Base-by-base conservation (phyloP, 768 basidiomycete species). In the Serendipita sp. region DNA sequence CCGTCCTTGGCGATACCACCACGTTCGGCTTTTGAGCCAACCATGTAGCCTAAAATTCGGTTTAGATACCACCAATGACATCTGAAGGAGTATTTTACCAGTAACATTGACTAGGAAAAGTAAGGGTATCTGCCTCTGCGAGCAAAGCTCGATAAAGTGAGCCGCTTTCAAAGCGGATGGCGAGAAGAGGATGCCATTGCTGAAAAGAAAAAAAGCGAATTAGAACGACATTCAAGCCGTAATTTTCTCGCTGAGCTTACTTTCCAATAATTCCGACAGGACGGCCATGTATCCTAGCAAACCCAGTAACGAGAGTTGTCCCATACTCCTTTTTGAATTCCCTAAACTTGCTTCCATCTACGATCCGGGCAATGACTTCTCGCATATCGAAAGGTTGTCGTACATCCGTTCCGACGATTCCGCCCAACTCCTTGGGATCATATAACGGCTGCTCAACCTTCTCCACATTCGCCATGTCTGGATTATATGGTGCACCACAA, bases 301-400 rank as follows among this genome's bases (percentile, higher is more conserved):
- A 90, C n/a, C 88, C 89, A 4, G 93, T 96, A 62, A 95, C 80
- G 67, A 97, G 85, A 0, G 92, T 94, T 31, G 86, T 74, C 4
- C 92, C 93, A 70, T 94, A 97, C 71, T 95, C 94, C 71, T 87
- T 88, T 80, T 97, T 97, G 78, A 95, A 97, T 73, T 97, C 93
- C 66, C 91, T 80, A 71, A 97, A 94, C 50, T 82, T 81, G 70
- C 89, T 92, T 2, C 93, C 91, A 67, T 97, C 93, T 6, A 93
- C 91, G 44, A 94, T 76, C 31, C 93, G 84, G 31, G 92, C 86
- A 68, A 97, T 91, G 11, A 97, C 85, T 71, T 96, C 93, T 43
- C 91, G 80, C 87, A 95, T 92, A 72, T 96, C 92, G 71, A 94
- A 95, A 0, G 86, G 75, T 73, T 94, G 91, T 29, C 88, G 83